A percentile compares a stretch with the other conserved stretches of the same genome.
phyloP scores from a whole-genome alignment of 176 grass and related monocot genomes.

The Triticum urartu region DNA sequence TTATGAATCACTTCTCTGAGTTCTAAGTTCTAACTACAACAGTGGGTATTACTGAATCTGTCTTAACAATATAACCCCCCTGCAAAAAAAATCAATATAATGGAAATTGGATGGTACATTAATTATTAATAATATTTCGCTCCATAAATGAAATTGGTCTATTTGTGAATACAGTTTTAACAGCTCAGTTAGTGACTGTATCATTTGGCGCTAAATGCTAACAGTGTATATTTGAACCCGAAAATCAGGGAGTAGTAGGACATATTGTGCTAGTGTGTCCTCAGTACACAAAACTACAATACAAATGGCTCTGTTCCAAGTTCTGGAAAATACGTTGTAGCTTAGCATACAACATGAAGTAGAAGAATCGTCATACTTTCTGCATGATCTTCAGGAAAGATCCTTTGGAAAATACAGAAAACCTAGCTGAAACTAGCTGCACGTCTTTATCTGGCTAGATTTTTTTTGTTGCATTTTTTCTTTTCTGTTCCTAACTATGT shows the following conservation, averaged over 20 bases:
- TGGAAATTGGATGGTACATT: neutral
- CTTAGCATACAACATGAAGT: neutral
- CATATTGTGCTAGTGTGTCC: neutral
- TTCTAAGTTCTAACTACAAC: neutral
- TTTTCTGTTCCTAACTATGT: too few species aligned
- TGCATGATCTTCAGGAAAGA: slow-evolving; percentile 12
- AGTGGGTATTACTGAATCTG: neutral
- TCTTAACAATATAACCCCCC: too few species aligned
- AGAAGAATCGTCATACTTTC: neutral
- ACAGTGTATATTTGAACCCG: neutral
- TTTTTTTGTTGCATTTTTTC: neutral
- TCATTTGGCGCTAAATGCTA: neutral
- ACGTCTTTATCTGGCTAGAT: neutral
- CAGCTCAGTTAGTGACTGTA: neutral
- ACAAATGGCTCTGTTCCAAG: neutral
- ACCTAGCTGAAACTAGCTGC: neutral
- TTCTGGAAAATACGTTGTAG: neutral
- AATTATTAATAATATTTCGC: neutral
- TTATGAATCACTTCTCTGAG: neutral
- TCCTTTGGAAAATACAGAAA: neutral
- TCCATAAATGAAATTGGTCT: neutral
- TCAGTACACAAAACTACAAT: neutral
- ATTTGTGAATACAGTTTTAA: neutral
- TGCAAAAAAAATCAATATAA: neutral
- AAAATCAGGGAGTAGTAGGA: neutral